Percentiles rank a stretch among this genome's conserved stretches.
Conservation (phyloP, 805 yeast species). For the Myxozyma vanderwaltii region DNA sequence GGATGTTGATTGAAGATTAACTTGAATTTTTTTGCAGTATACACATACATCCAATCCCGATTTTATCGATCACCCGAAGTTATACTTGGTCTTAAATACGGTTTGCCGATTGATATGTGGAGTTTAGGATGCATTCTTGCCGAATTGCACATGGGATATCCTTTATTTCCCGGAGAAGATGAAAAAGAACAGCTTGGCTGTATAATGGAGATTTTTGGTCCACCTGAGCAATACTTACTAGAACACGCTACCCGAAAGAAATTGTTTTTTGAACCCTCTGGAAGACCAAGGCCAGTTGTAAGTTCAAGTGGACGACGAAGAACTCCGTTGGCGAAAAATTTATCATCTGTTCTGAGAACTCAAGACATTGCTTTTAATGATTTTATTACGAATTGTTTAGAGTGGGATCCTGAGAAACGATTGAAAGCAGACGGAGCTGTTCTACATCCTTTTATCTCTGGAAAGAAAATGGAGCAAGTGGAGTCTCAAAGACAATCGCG, state of each 20-base stretch:
- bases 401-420: conserved; percentile 67
- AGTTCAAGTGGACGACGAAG: conserved; percentile 36
- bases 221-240: conserved; percentile 60
- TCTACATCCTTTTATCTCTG: conserved; percentile 43
- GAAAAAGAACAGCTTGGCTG: conserved; percentile 87
- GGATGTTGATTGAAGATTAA: not conserved
- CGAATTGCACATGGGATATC: conserved; percentile 87
- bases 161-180: conserved; percentile 92
- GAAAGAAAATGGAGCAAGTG: conserved; percentile 25
- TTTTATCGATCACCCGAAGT: conserved; percentile 96
- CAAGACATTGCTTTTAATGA: conserved; percentile 40
- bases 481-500: not conserved
- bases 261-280: conserved; percentile 45
- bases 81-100: conserved; percentile 84
- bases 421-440: conserved; percentile 44
- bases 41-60: conserved; percentile 92
- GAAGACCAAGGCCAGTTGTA: conserved; percentile 40
- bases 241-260: conserved; percentile 42
- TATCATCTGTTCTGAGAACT: conserved; percentile 37
- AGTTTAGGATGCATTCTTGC: conserved; percentile 96
- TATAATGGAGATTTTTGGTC: conserved; percentile 86
- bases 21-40: conserved; percentile 49
- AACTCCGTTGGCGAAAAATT: conserved; percentile 36
- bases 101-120: conserved; percentile 95
- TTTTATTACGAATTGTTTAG: conserved; percentile 62